Evolutionary conservation across 345 rosid species (phyloP), one percentile per base, ranked within the genome.

Genomic region (Bruguiera gymnorhiza): DNA sequence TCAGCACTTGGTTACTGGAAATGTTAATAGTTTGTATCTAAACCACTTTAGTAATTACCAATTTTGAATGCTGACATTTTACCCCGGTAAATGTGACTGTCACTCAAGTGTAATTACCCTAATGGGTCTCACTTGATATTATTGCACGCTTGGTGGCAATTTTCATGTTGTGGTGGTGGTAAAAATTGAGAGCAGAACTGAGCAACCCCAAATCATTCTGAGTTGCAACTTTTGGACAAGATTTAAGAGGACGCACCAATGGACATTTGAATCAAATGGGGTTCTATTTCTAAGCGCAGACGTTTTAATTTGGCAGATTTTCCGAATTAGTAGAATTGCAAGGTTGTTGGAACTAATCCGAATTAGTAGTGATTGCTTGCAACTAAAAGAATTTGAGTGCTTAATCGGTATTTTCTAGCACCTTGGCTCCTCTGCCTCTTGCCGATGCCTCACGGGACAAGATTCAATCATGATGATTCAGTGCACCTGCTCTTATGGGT

Each of bases 401-500:
- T 43, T 13, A 56, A 24, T 11, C 24, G 31, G 29, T 24, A 30
- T 11, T 5, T 56, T 24, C 60, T 56, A 9, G 26, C 29, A 13
- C 30, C 51, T 55, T 21, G n/a, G 24, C 21, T 15, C 18, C 31
- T 43, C 13, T 23, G 23, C 30, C 11, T 53, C 11, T 24, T 24
- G 43, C 37, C 21, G 9, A 5, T 6, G 27, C 6, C 20, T 66
- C 16, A 53, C 55, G 76, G 79, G 26, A 73, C 78, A 66, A 66
- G 46, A 52, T 65, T 4, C 66, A 39, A 37, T 61, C 20, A 64
- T 60, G 63, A 29, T 60, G 66, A 75, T 64, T 27, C 36, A 69
- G 46, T 69, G 81, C 81, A 78, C 79, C 81, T 27, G 65, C 77
- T 24, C 63, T 27, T 46, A 3, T 29, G 27, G 29, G 24, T 55